Evolutionary conservation across 768 basidiomycete species (phyloP).

Genomic region (Cyathus striatus): DNA sequence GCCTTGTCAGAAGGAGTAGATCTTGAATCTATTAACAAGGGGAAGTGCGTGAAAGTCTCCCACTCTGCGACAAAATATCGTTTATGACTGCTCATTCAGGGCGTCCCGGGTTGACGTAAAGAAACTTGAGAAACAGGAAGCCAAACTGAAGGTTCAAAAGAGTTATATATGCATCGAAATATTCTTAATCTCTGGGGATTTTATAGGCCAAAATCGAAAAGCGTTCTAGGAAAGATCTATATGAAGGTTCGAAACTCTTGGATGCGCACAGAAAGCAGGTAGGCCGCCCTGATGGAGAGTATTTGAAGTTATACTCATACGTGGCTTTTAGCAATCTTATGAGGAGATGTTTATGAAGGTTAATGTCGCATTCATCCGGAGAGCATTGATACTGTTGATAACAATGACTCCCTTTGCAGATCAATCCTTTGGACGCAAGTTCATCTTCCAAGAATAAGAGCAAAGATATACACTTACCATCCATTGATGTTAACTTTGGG

Average conservation of each 20-base stretch:
- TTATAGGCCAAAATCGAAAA: slow-evolving; percentile 93
- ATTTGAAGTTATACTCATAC: slow-evolving; percentile 4
- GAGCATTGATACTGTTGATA: background rate
- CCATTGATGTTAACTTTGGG: slow-evolving; percentile 94
- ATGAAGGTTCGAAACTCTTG: slow-evolving; percentile 93
- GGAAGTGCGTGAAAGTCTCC: slow-evolving; percentile 54
- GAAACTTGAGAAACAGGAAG: slow-evolving; percentile 95
- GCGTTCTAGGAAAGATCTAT: slow-evolving; percentile 82
- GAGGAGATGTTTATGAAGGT: slow-evolving; percentile 99
- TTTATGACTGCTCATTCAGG: slow-evolving; percentile 31
- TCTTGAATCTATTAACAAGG: slow-evolving; percentile 89
- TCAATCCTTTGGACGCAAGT: slow-evolving; percentile 88
- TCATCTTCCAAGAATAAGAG: slow-evolving; percentile 85
- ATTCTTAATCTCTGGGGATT: background rate
- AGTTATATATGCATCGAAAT: background rate
- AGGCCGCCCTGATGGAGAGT: slow-evolving; percentile 10
- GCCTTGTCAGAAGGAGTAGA: slow-evolving; percentile 81
- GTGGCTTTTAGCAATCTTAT: slow-evolving; percentile 72
- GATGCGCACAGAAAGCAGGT: slow-evolving; percentile 91
- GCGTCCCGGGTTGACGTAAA: slow-evolving; percentile 91
- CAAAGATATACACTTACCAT: slow-evolving; percentile 93
- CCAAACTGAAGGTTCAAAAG: slow-evolving; percentile 74
- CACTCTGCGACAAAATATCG: slow-evolving; percentile 8
- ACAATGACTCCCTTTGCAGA: no score
- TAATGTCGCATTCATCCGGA: slow-evolving; percentile 1